These are phyloP conservation scores for Sicyos baderoa DNA, from an alignment of 306 rosid genomes.

Conservation along the genomic window DNA sequence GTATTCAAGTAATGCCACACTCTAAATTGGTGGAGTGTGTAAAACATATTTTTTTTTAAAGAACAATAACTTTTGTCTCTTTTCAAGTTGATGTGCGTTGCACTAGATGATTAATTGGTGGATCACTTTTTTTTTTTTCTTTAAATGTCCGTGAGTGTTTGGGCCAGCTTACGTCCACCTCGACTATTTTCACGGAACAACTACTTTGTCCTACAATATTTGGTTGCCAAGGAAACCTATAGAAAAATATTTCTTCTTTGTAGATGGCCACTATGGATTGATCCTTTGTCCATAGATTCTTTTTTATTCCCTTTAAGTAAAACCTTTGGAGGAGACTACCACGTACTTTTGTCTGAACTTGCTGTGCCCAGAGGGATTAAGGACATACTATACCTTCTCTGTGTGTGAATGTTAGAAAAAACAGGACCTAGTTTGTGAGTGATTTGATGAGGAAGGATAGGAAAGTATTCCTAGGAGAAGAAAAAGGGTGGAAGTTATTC, in stretches of 20 bases:
- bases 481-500: neutral
- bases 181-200: too few species aligned
- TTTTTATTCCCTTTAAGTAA: neutral
- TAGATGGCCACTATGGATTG: too few species aligned
- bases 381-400: neutral
- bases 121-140: neutral
- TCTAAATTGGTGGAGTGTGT: neutral
- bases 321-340: neutral
- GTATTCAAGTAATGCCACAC: neutral
- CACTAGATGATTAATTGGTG: slow-evolving; percentile 1
- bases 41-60: neutral
- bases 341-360: neutral
- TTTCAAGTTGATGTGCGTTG: neutral
- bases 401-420: neutral
- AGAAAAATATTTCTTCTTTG: too few species aligned
- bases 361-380: neutral
- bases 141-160: too few species aligned
- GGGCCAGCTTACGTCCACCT: too few species aligned
- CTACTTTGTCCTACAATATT: too few species aligned
- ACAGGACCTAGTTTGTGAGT: neutral
- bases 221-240: too few species aligned
- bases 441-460: neutral
- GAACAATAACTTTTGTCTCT: neutral
- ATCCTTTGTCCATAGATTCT: too few species aligned
- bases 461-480: neutral